phyloP scores from a whole-genome alignment of 1,139 yeast species.

The Debaryomyces subglobosus region DNA sequence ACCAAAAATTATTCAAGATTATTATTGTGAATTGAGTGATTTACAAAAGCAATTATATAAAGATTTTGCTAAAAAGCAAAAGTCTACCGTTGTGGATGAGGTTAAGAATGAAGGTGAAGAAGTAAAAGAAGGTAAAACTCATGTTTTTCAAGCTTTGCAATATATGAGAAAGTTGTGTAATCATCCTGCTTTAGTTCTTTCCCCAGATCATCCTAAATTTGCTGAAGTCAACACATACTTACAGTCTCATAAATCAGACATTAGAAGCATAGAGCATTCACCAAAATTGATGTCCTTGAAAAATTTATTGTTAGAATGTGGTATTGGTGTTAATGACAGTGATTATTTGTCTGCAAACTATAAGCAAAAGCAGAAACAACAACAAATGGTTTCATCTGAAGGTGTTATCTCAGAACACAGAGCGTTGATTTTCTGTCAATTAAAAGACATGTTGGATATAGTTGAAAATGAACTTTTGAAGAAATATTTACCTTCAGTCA shows the following conservation, averaged over 20 bases:
- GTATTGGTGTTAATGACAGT: conserved; percentile 73
- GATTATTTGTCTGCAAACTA: conserved; percentile 32
- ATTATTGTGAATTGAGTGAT: conserved; percentile 93
- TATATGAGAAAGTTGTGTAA: conserved; percentile 97
- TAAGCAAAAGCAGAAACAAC: conserved; percentile 29
- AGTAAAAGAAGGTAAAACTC: conserved; percentile 68
- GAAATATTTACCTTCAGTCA: conserved; percentile 85
- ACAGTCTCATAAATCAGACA: conserved; percentile 56
- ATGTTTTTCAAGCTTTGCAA: conserved; percentile 95
- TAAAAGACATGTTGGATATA: conserved; percentile 96
- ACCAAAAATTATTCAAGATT: conserved; percentile 97
- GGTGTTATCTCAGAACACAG: conserved; percentile 94
- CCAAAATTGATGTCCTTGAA: conserved; percentile 87
- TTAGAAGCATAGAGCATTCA: conserved; percentile 80
- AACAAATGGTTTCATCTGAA: conserved; percentile 48
- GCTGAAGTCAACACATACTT: conserved; percentile 64
- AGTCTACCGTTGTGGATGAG: conserved; percentile 68
- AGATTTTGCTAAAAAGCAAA: conserved; percentile 90
- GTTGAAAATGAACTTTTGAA: conserved; percentile 87
- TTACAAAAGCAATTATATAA: conserved; percentile 85
- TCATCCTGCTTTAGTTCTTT: conserved; percentile 92
- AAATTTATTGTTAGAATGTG: conserved; percentile 86
- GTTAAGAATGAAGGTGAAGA: conserved; percentile 46
- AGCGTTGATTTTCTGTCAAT: conserved; percentile 92
- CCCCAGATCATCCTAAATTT: conserved; percentile 83